Conservation (phyloP, 352 stramenopile genomes). For the Pythium volutum region DNA sequence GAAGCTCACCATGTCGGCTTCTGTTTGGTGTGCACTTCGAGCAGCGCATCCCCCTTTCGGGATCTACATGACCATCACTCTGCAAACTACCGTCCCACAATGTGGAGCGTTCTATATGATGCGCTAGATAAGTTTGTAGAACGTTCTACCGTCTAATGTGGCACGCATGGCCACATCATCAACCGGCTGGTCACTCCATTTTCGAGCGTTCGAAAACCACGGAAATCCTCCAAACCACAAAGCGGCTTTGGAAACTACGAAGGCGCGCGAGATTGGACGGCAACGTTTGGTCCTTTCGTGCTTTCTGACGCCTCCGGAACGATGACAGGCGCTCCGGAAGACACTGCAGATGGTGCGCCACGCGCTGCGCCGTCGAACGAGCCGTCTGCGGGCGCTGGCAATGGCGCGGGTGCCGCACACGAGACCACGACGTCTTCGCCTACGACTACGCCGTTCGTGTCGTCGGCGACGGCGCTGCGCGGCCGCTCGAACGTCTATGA, state of each 20-base stretch:
- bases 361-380: background rate
- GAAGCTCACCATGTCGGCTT: slow-evolving; percentile 5
- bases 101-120: background rate
- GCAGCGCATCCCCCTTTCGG: background rate
- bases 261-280: no score
- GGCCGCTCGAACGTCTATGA: slow-evolving; percentile 16
- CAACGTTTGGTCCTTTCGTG: background rate
- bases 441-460: background rate
- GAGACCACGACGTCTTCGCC: background rate
- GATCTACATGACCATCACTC: slow-evolving; percentile 10
- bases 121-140: background rate
- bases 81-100: background rate
- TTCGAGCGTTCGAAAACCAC: slow-evolving; percentile 6
- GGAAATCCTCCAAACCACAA: slow-evolving; percentile 3
- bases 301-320: background rate
- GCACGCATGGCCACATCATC: background rate
- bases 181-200: background rate
- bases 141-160: background rate
- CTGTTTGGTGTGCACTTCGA: slow-evolving; percentile 13
- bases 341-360: background rate
- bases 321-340: slow-evolving; percentile 7
- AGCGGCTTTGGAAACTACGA: no score
- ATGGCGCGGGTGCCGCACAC: background rate
- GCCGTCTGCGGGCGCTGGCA: background rate
- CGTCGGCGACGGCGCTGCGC: slow-evolving; percentile 5